Conservation (phyloP, 257 asterid genomes). For the Capsicum baccatum region DNA sequence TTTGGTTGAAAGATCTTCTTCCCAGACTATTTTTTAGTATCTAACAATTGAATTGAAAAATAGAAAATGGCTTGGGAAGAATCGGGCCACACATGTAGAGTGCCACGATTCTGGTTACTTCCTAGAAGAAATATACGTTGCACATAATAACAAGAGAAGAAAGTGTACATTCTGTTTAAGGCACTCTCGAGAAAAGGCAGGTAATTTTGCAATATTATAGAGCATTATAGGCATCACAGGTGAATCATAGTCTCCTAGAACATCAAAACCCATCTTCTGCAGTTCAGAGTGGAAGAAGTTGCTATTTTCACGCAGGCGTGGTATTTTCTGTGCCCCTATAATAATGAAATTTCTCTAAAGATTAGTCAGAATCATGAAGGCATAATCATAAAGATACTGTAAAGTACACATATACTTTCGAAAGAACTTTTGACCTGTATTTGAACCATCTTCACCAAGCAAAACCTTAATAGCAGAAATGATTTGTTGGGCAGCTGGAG, state of each 20-base stretch:
- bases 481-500: constrained; percentile 93
- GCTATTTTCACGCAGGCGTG: constrained; percentile 83
- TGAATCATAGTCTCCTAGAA: constrained; percentile 90
- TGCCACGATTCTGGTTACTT: too few relatives aligned
- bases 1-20: too few relatives aligned
- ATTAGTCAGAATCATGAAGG: neutral
- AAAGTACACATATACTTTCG: neutral
- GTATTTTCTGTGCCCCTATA: constrained; percentile 88
- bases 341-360: constrained; percentile 28
- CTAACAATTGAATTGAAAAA: too few relatives aligned
- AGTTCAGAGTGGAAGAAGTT: constrained; percentile 83
- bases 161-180: constrained; percentile 69
- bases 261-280: constrained; percentile 98
- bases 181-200: constrained; percentile 93
- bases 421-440: constrained; percentile 63
- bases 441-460: constrained; percentile 96
- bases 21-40: too few relatives aligned
- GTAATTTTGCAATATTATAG: constrained; percentile 90
- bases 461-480: constrained; percentile 83
- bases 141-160: constrained; percentile 26
- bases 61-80: too few relatives aligned
- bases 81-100: too few relatives aligned
- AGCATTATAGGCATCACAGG: constrained; percentile 98
- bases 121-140: too few relatives aligned
- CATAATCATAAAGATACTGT: too few relatives aligned